A percentile compares a stretch with the other conserved stretches of the same genome.
Evolutionary conservation across 108 stramenopile species (phyloP).

Genomic region (Discostella pseudostelligera): DNA sequence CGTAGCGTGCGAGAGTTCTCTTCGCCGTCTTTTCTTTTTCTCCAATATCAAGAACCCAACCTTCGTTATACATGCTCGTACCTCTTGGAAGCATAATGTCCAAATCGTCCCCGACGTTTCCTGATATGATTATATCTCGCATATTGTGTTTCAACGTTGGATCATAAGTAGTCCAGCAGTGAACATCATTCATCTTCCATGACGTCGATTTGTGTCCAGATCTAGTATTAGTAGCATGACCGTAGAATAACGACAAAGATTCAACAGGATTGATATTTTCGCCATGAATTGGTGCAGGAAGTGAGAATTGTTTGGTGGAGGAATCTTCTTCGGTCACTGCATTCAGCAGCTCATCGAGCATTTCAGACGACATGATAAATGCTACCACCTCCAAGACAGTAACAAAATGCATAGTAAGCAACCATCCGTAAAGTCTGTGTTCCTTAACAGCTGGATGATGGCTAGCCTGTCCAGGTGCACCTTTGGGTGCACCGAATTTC

Average conservation of each 20-base stretch:
- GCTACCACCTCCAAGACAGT: slow-evolving; percentile 49
- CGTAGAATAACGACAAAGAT: slow-evolving; percentile 38
- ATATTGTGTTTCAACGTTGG: slow-evolving; percentile 53
- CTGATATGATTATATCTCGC: slow-evolving; percentile 42
- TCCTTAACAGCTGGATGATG: slow-evolving; percentile 73
- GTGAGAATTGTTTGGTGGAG: not conserved
- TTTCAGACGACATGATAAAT: not conserved
- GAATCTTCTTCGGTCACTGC: not conserved
- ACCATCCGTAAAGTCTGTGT: slow-evolving; percentile 68
- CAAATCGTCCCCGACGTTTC: slow-evolving; percentile 48
- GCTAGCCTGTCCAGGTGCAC: slow-evolving; percentile 59
- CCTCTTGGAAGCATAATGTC: slow-evolving; percentile 57
- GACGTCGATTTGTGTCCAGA: slow-evolving; percentile 3
- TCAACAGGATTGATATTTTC: slow-evolving; percentile 1
- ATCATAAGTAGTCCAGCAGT: slow-evolving; percentile 69
- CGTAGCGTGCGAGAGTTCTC: slow-evolving; percentile 42
- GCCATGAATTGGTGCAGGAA: slow-evolving; percentile 8
- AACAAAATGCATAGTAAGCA: slow-evolving; percentile 71
- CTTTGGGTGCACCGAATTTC: slow-evolving; percentile 64
- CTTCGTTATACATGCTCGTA: slow-evolving; percentile 52
- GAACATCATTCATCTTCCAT: slow-evolving; percentile 55
- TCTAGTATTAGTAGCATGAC: slow-evolving; percentile 1
- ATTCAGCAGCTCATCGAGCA: not conserved
- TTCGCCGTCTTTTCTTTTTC: slow-evolving; percentile 56
- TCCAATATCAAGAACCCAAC: slow-evolving; percentile 67